Conservation (phyloP, 768 basidiomycete genomes). For the Lactarius deliciosus region DNA sequence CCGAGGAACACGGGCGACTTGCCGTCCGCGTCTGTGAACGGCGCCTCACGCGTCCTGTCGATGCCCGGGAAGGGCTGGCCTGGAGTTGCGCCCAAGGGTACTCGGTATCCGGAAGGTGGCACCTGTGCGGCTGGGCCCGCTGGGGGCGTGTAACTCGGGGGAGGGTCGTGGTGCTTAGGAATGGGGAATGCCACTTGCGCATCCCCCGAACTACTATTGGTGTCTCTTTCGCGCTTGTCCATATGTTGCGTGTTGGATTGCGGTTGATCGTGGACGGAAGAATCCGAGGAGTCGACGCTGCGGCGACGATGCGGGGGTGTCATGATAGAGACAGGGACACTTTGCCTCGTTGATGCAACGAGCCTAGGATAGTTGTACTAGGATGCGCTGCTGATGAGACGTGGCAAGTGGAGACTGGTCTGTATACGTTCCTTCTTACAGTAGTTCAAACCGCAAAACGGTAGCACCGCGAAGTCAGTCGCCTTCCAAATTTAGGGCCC, state of each 20-base stretch:
- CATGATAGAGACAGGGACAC: conserved; percentile 8
- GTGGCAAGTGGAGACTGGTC: background rate
- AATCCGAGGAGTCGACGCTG: conserved; percentile 26
- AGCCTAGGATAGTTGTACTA: conserved; percentile 24
- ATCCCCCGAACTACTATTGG: background rate
- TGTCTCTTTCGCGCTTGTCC: background rate
- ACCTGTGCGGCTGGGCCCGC: background rate
- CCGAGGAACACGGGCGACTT: conserved; percentile 65
- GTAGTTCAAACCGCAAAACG: background rate
- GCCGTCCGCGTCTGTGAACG: conserved; percentile 58
- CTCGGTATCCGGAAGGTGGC: conserved; percentile 64
- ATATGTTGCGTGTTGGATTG: background rate
- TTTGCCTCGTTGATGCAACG: conserved; percentile 18
- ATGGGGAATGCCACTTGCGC: conserved; percentile 19
- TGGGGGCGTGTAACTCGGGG: conserved; percentile 23
- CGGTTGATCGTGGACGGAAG: conserved; percentile 3
- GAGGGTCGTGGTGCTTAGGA: conserved; percentile 14
- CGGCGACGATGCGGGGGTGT: conserved; percentile 23
- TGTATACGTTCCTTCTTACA: background rate
- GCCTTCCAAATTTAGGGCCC: background rate
- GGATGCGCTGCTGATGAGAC: conserved; percentile 3
- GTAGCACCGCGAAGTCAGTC: background rate
- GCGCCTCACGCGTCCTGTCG: conserved; percentile 47
- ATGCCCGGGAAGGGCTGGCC: conserved; percentile 46
- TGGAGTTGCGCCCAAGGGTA: conserved; percentile 46